Percentiles rank a stretch among this genome's conserved stretches.
These are phyloP conservation scores for Cladosporium austrohemisphaericum DNA, from an alignment of 2,329 filamentous ascomycete species.

Conservation along the genomic window DNA sequence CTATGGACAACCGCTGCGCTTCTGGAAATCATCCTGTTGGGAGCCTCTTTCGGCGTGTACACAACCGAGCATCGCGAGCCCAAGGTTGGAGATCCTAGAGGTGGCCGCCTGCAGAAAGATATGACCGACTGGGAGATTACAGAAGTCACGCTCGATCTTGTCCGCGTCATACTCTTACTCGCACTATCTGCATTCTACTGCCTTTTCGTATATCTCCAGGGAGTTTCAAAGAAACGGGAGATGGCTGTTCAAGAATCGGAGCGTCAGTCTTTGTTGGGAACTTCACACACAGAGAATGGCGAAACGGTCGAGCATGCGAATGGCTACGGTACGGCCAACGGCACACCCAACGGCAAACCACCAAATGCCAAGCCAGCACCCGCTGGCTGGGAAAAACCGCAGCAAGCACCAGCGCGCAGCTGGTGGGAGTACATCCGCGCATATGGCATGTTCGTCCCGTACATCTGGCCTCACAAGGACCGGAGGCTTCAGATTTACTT, in stretches of 20 bases:
- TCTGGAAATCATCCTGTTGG: slow-evolving; percentile 70
- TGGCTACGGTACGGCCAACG: slow-evolving; percentile 51
- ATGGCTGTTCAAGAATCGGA: slow-evolving; percentile 33
- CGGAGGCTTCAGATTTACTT: slow-evolving; percentile 72
- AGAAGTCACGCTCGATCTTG: slow-evolving; percentile 63
- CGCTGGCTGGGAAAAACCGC: slow-evolving; percentile 83
- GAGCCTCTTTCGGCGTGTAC: slow-evolving; percentile 65
- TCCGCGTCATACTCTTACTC: slow-evolving; percentile 65
- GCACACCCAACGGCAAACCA: slow-evolving; percentile 44
- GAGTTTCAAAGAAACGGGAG: slow-evolving; percentile 14
- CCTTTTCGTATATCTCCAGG: slow-evolving; percentile 46
- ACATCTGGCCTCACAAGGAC: slow-evolving; percentile 89
- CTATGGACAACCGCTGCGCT: slow-evolving; percentile 73
- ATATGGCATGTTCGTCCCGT: slow-evolving; percentile 92
- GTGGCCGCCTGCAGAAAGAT: slow-evolving; percentile 32
- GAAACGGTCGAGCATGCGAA: slow-evolving; percentile 36
- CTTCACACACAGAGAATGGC: slow-evolving; percentile 43
- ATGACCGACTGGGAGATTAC: slow-evolving; percentile 60
- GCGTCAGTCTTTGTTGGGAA: slow-evolving; percentile 55
- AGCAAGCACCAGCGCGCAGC: slow-evolving; percentile 77
- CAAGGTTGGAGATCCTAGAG: slow-evolving; percentile 45
- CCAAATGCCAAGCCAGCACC: slow-evolving; percentile 51
- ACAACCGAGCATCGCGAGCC: slow-evolving; percentile 63
- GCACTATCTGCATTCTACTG: slow-evolving; percentile 58
- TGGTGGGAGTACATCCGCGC: slow-evolving; percentile 96